These are phyloP conservation scores for Fusarium penzigii DNA, from an alignment of 2,329 filamentous ascomycete genomes.

Conservation along the genomic window DNA sequence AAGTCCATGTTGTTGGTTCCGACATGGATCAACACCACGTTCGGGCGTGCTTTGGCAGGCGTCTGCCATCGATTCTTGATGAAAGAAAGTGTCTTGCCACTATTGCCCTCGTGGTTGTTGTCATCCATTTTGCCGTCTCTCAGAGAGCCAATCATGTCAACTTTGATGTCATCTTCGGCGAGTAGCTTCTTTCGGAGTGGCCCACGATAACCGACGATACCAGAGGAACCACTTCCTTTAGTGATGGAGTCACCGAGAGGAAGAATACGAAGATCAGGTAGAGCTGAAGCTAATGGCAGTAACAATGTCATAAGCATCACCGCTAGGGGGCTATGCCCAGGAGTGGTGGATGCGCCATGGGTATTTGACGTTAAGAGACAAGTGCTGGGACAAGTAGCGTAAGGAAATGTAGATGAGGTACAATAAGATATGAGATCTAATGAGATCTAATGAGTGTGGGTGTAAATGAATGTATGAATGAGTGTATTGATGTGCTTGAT, in stretches of 20 bases:
- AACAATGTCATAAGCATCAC: not conserved
- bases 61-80: constrained; percentile 11
- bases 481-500: too few species aligned
- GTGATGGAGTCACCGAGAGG: constrained; percentile 2
- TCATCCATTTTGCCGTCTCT: constrained; percentile 10
- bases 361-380: too few species aligned
- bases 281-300: not conserved
- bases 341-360: too few species aligned
- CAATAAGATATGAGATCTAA: too few species aligned
- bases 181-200: not conserved
- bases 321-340: too few species aligned
- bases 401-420: too few species aligned
- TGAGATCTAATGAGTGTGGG: too few species aligned
- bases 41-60: constrained; percentile 15
- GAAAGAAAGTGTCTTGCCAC: constrained; percentile 8
- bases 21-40: constrained; percentile 25
- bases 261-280: not conserved
- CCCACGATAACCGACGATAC: not conserved
- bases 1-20: constrained; percentile 27
- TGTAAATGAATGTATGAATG: too few species aligned
- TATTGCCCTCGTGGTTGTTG: constrained; percentile 20
- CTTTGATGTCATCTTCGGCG: not conserved
- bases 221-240: not conserved
- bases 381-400: too few species aligned
- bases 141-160: constrained; percentile 17